Evolutionary conservation across 225 moss, liverwort and hornwort genomes (phyloP).

Genomic region (Polytrichum formosum): DNA sequence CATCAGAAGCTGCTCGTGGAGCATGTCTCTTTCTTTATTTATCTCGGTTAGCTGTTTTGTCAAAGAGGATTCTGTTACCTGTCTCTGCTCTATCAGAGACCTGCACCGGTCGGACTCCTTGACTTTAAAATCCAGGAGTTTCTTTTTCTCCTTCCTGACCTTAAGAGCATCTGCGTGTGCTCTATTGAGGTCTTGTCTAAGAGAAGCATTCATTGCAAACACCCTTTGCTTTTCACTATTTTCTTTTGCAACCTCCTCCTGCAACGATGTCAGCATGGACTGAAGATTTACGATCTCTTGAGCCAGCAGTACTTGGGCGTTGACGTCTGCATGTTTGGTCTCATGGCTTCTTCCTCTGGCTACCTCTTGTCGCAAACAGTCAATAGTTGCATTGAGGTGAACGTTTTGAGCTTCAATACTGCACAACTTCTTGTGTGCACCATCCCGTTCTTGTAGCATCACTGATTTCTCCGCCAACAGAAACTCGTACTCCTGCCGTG

Average conservation of each 20-base stretch:
- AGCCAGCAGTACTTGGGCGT: conserved; percentile 28
- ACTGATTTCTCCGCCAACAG: conserved; percentile 41
- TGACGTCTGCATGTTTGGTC: not conserved
- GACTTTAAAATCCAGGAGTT: conserved; percentile 9
- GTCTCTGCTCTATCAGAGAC: conserved; percentile 37
- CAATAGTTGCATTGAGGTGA: conserved; percentile 33
- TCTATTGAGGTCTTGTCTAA: conserved; percentile 21
- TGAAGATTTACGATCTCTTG: conserved; percentile 50
- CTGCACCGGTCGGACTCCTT: conserved; percentile 18
- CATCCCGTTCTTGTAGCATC: conserved; percentile 43
- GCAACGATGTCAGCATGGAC: conserved; percentile 21
- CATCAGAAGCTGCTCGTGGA: conserved; percentile 27
- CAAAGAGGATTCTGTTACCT: conserved; percentile 36
- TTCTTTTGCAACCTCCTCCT: conserved; percentile 27
- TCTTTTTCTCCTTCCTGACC: conserved; percentile 21
- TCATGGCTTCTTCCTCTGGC: not conserved
- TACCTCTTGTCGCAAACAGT: conserved; percentile 28
- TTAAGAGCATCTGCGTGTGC: conserved; percentile 11
- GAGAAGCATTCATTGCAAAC: conserved; percentile 13
- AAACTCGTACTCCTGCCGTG: conserved; percentile 39
- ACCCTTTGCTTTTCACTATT: conserved; percentile 25
- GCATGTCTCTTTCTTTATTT: conserved; percentile 37
- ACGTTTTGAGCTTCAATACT: conserved; percentile 31
- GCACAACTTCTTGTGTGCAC: conserved; percentile 39
- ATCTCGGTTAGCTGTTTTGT: conserved; percentile 43